These are phyloP conservation scores for Tylopilus vinaceipallidus DNA, from an alignment of 768 basidiomycete species.

Conservation along the genomic window DNA sequence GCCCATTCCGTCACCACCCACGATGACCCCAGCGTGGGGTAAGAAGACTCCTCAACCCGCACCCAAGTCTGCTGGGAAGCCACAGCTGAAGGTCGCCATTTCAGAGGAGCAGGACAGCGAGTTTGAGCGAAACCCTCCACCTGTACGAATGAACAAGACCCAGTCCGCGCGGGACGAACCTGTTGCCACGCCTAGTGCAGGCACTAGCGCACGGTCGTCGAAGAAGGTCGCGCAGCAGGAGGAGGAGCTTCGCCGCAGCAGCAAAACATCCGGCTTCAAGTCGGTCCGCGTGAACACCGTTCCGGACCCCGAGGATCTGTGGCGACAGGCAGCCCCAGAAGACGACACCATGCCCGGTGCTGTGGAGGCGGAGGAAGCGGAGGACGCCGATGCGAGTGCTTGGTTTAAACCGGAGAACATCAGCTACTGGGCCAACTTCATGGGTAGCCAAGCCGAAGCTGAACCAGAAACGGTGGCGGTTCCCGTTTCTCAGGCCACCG, in stretches of 20 bases:
- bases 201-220: constrained; percentile 5
- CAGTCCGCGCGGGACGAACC: constrained; percentile 17
- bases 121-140: neutral
- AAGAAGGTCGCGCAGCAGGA: constrained; percentile 16
- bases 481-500: constrained; percentile 1
- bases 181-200: neutral
- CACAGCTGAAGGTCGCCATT: constrained; percentile 18
- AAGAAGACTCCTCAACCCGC: constrained; percentile 11
- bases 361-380: constrained; percentile 12
- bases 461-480: constrained; percentile 9
- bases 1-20: neutral
- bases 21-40: constrained; percentile 9
- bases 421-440: constrained; percentile 31
- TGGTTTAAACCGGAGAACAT: constrained; percentile 27
- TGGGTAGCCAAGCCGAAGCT: constrained; percentile 16
- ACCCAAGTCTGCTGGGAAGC: constrained; percentile 6
- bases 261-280: constrained; percentile 7
- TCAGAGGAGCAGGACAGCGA: constrained; percentile 24
- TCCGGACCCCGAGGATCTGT: constrained; percentile 15
- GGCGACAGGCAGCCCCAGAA: neutral
- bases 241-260: constrained; percentile 6
- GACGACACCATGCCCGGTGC: constrained; percentile 7
- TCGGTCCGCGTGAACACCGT: constrained; percentile 12
- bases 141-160: constrained; percentile 13
- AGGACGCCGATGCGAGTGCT: constrained; percentile 18